Base-by-base conservation (phyloP, 139 green algal species). In the Trebouxia sp. region DNA sequence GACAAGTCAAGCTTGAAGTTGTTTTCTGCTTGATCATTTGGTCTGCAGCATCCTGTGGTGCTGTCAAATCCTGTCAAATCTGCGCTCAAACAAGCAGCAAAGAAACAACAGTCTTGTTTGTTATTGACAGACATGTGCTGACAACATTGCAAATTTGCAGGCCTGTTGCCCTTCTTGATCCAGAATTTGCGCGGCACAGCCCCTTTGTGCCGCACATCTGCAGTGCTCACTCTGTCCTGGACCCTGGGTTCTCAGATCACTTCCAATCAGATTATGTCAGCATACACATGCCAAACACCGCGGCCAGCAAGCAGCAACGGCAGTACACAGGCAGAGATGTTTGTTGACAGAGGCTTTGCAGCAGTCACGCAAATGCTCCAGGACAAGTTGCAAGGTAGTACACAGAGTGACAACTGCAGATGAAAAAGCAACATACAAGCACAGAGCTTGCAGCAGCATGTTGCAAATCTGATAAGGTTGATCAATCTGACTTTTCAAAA, bases 101-200 rank as follows among this genome's bases (percentile, higher is more conserved):
- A 38, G 20, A 6, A 15, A 38, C n/a, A 22, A 8, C n/a, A 3
- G 5, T 66, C 2, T 66, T 39, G n/a, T 39, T 14, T 66, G 17
- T 11, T 38, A n/a, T 22, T 35, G 7, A 35, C n/a, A 17, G n/a
- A 45, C 32, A 39, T 7, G 28, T 43, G 5, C 15, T 6, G 47
- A 53, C 47, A 14, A 10, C 47, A 53, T n/a, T n/a, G 47, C 47
- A 3, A 53, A 53, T 53, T 5, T 72, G 58, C 30, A 72, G 62
- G 62, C 9, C 62, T 72, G n/a, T 6, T 72, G 32, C 62, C 62
- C 20, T 72, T 72, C 32, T 22, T 72, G 62, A 26, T 72, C 62
- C 42, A 72, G 12, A 72, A 72, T 15, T 35, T 72, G 37, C 37
- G 32, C n/a, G 43, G 37, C 20, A 32, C 62, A 41, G 20, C 3